phyloP scores from a whole-genome alignment of 352 stramenopile genomes.

The Detonula confervacea region DNA sequence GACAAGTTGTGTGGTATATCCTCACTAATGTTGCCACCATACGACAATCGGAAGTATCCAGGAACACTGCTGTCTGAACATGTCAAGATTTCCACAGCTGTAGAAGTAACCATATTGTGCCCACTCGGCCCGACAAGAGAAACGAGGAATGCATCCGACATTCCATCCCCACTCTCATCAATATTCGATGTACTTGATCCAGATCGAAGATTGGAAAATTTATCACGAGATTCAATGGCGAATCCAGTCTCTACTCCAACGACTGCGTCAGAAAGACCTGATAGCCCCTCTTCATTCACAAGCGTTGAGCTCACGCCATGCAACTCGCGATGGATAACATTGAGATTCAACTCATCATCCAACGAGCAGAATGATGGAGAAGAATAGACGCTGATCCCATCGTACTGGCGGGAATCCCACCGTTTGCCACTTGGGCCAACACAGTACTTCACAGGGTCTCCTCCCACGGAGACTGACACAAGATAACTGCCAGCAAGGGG shows the following conservation, averaged over 20 bases:
- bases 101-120: constrained; percentile 88
- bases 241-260: constrained; percentile 90
- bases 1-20: constrained; percentile 88
- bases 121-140: constrained; percentile 81
- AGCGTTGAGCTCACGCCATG: constrained; percentile 90
- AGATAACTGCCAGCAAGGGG: constrained; percentile 89
- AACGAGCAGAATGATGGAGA: constrained; percentile 78
- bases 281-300: constrained; percentile 81
- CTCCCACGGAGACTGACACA: constrained; percentile 85
- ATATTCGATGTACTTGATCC: constrained; percentile 76
- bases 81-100: constrained; percentile 89
- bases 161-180: constrained; percentile 86
- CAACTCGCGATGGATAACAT: constrained; percentile 90
- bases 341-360: constrained; percentile 66
- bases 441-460: constrained; percentile 91
- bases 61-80: constrained; percentile 61
- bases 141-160: constrained; percentile 92
- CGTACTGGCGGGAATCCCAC: constrained; percentile 75
- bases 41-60: constrained; percentile 86
- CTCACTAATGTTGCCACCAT: constrained; percentile 85
- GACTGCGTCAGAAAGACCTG: constrained; percentile 85
- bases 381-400: constrained; percentile 76
- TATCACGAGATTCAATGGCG: constrained; percentile 89
- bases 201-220: constrained; percentile 91
- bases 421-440: constrained; percentile 70